These are phyloP conservation scores for Arthrinium phaeospermum DNA, from an alignment of 2,329 filamentous ascomycete genomes.

Conservation along the genomic window DNA sequence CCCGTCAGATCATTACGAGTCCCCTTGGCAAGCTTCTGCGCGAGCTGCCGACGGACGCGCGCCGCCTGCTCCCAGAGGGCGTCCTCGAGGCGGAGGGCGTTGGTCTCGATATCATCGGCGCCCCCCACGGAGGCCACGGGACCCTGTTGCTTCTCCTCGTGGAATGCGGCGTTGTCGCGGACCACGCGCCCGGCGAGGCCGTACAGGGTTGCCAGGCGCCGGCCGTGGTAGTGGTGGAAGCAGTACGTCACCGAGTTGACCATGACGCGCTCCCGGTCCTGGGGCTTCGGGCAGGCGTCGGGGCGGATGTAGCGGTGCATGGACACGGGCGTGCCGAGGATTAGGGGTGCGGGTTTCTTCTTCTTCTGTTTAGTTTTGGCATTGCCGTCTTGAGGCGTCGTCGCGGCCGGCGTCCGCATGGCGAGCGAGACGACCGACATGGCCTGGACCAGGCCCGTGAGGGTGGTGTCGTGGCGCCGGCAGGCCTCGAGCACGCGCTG, in stretches of 20 bases:
- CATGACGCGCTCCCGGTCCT: constrained; percentile 24
- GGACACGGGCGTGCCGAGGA: constrained; percentile 29
- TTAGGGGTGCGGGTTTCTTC: constrained; percentile 18
- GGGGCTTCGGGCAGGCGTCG: constrained; percentile 6
- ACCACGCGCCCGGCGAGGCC: neutral
- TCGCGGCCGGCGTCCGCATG: constrained; percentile 15
- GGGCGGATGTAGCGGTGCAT: constrained; percentile 31
- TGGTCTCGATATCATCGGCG: neutral
- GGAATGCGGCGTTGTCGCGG: neutral
- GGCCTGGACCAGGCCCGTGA: constrained; percentile 37
- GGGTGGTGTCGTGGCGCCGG: constrained; percentile 35
- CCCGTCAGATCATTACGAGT: constrained; percentile 32
- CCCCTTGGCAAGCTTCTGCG: constrained; percentile 28
- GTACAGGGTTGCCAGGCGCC: neutral
- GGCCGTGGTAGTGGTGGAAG: constrained; percentile 20
- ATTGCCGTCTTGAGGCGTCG: neutral
- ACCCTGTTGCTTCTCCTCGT: neutral
- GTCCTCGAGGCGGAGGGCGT: constrained; percentile 21
- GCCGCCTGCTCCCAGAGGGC: constrained; percentile 33
- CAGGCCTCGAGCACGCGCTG: constrained; percentile 32
- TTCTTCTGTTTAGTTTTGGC: constrained; percentile 6
- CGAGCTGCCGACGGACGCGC: constrained; percentile 24
- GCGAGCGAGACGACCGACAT: constrained; percentile 32
- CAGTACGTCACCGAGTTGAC: constrained; percentile 27
- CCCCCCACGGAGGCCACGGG: no score